Base-by-base conservation (phyloP, 306 rosid genomes). In the Trifolium repens region DNA sequence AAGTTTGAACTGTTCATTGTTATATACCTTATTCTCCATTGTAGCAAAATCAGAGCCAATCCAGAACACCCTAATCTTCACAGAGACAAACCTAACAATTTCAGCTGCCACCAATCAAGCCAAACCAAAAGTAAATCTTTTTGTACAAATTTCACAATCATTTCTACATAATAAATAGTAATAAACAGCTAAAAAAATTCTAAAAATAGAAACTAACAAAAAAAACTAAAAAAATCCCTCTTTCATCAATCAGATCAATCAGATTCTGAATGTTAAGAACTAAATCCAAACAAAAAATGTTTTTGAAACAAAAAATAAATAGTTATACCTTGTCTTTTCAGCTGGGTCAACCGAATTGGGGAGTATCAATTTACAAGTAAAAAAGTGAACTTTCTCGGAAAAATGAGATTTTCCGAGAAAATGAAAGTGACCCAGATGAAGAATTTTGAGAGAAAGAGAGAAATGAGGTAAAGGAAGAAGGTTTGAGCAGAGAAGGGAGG, bases 21-120 rank as follows among this genome's bases (percentile, higher is more conserved):
- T 27, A 68, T 53, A 68, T 82, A 87, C 91, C 88, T 84, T 75
- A 81, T 73, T 73, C 69, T 63, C 82, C 91, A 84, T 84, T 80
- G 72, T 13, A 71, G 75, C 81, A 61, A 79, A 78, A 59, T 82
- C 81, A 77, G 69, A 69, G 67, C 42, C 65, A 76, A 72, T 67
- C 72, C 71, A 57, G 78, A 69, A 84, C 76, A 76, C 89, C 77
- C 55, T 46, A 68, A 76, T 68, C 86, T 79, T 74, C 69, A 72
- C 69, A 72, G 84, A 70, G 67, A 82, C 80, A 75, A 71, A 76
- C 73, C 60, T 83, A 74, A 24, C 73, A 78, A 26, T 61, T 54
- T 61, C 2, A 82, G 58, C 79, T 76, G 39, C 59, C 65, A 71
- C 79, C 60, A 76, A 79, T 80, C 76, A 82, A 85, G 10, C 50